Evolutionary conservation across 2,329 filamentous ascomycete species (phyloP).

Genomic region (Akanthomyces muscarius): DNA sequence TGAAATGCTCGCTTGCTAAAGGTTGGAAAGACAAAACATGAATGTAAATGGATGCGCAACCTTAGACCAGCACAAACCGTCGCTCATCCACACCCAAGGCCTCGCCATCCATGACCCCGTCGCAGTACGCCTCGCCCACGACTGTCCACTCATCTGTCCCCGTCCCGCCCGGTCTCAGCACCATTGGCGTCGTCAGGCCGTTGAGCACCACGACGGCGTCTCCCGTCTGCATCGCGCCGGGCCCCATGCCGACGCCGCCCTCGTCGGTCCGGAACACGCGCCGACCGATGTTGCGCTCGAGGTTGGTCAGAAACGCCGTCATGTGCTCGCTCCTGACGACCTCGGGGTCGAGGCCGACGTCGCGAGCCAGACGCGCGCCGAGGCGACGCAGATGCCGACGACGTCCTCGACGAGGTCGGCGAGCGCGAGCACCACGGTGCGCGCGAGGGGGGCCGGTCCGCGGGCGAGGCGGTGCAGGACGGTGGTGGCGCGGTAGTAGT

Average conservation of each 20-base stretch:
- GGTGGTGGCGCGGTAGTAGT: conserved; percentile 20
- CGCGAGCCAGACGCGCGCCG: not conserved
- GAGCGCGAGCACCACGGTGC: conserved; percentile 14
- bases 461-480: conserved; percentile 20
- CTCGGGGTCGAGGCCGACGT: not conserved
- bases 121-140: conserved; percentile 32
- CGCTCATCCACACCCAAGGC: conserved; percentile 17
- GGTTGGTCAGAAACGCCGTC: conserved; percentile 17
- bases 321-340: conserved; percentile 1
- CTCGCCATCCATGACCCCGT: conserved; percentile 33
- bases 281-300: conserved; percentile 22
- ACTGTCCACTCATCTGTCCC: conserved; percentile 23
- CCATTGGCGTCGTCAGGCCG: conserved; percentile 28
- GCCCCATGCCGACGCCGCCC: conserved; percentile 30
- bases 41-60: not conserved
- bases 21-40: not conserved
- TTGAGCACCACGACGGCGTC: conserved; percentile 28
- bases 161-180: conserved; percentile 21
- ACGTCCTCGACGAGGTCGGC: conserved; percentile 20
- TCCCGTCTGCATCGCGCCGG: conserved; percentile 21
- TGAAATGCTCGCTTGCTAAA: not conserved
- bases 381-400: conserved; percentile 17
- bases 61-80: conserved; percentile 7
- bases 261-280: conserved; percentile 28
- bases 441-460: conserved; percentile 18